Base-by-base conservation (phyloP, 768 basidiomycete species). In the Termitomyces sp. region DNA sequence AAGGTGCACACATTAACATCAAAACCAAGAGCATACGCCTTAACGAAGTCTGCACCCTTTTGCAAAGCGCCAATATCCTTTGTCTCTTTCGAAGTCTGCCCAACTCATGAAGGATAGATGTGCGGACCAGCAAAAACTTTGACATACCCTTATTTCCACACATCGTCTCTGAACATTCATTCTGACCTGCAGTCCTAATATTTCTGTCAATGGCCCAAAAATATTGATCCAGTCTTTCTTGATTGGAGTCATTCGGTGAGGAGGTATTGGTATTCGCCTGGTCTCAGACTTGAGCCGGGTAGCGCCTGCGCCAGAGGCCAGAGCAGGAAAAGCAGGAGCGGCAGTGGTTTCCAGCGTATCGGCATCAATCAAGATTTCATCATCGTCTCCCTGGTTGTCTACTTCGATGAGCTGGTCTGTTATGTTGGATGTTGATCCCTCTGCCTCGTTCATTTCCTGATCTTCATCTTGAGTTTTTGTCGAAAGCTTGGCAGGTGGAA, bases 41-140 rank as follows among this genome's bases (percentile, higher is more conserved):
- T 93, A 55, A 97, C 84, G 65, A 98, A 99, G 71, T 99, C 97
- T 15, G 93, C 92, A 34, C 97, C 96, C 66, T 96, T 98, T 67
- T 98, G 95, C 40, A 99, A 75, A 2, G 93, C 89, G 21, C 95
- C 93, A 21, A 90, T 80, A 59, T 96, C 94, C 67, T 91, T 92
- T 1, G 94, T 97, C 58, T 93, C 90, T 70, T 88, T 95, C 24
- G 95, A 96, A 14, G 96, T 97, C 97, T 92, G 60, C 3, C 19
- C 42, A 30, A 55, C 28, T 51, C 19, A 8, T 45, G 26, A 9
- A 35, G 6, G 10, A 44, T 9, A 28, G 15, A 17, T 22, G 32
- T 35, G 6, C 6, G 26, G 28, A 43, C 14, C 9, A 15, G n/a
- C 2, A 19, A 54, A 17, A 3, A 45, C 17, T 42, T 19, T 37